phyloP scores from a whole-genome alignment of 2,329 filamentous ascomycete species.

The Colletotrichum musicola region DNA sequence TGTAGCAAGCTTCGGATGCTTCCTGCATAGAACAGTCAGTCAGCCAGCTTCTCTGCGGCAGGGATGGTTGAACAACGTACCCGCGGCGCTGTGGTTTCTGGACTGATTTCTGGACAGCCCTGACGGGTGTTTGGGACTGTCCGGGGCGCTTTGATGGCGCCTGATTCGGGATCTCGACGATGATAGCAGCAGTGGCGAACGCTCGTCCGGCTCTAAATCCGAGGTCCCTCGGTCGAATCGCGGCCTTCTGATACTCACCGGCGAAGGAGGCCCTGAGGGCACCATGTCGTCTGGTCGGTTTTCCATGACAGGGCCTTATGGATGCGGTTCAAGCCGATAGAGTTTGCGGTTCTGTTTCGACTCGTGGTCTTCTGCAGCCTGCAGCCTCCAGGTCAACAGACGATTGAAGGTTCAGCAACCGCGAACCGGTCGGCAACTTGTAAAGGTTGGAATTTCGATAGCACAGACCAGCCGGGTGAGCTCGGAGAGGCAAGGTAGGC shows the following conservation, averaged over 20 bases:
- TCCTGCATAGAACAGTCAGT: slow-evolving; percentile 45
- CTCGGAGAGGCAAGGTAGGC: neutral
- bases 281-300: slow-evolving; percentile 23
- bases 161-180: slow-evolving; percentile 57
- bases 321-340: slow-evolving; percentile 26
- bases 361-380: neutral
- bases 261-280: slow-evolving; percentile 36
- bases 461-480: too few relatives aligned
- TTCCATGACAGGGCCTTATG: slow-evolving; percentile 25
- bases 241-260: slow-evolving; percentile 34
- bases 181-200: slow-evolving; percentile 56
- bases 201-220: slow-evolving; percentile 52
- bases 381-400: slow-evolving; percentile 1
- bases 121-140: slow-evolving; percentile 40
- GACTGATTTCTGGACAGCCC: slow-evolving; percentile 55
- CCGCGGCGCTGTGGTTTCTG: slow-evolving; percentile 59
- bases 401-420: neutral
- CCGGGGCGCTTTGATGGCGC: slow-evolving; percentile 43
- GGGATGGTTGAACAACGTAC: slow-evolving; percentile 45
- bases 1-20: slow-evolving; percentile 54
- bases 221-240: slow-evolving; percentile 36
- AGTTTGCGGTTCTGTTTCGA: slow-evolving; percentile 27
- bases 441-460: too few relatives aligned
- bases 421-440: neutral
- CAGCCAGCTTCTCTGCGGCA: slow-evolving; percentile 17